Evolutionary conservation across 148 eudicot genomes (phyloP), one percentile per base, ranked within the genome.

Genomic region (Beta vulgaris): DNA sequence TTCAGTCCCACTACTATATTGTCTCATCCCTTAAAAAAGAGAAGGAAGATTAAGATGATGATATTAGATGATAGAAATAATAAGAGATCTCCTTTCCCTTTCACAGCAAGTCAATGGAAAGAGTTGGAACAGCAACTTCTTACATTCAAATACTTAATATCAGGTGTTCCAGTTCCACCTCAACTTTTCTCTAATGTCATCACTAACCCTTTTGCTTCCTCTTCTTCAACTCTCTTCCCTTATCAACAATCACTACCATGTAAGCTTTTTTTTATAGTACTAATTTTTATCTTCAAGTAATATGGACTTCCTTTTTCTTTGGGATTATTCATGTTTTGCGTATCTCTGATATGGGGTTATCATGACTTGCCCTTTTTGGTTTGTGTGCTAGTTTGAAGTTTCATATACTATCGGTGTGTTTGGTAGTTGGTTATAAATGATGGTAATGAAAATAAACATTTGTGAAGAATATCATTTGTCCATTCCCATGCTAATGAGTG

Each of bases 91-190:
- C 6, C 11, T 40, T n/a, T 43, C 29, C 19, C 53, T 35, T 85
- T 85, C 71, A 85, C 84, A 53, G 80, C 75, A 80, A 75, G 53
- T 16, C 88, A 86, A 76, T 76, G 84, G 88, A 42, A 78, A 70
- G 88, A 86, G 35, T 73, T 86, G 19, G 83, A 86, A 32, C 78
- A 81, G 14, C 86, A 86, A 71, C 79, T 78, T 31, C 54, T 83
- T 12, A 79, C 79, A 35, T 86, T 63, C 78, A 83, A 65, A 67
- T 76, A 81, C 59, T 73, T 81, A 58, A 40, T 81, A 48, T 78
- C 82, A 42, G 88, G 88, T n/a, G 29, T 81, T 63, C 84, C 84
- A 51, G 59, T 85, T 35, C 88, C 86, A 32, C 73, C 82, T 78
- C 37, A 79, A 48, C 88, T 85, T 61, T 68, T 85, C 62, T 80